These are phyloP conservation scores for fission yeast (Schizosaccharomyces pombe) DNA, from an alignment of 805 yeast species.

Conservation along the genomic window ASM294v3 CU329670.1:3197001-3197500, in stretches of 20 bases:
- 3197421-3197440: slow-evolving; percentile 8
- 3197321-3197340: slow-evolving; percentile 8
- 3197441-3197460: slow-evolving; percentile 8
- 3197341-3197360: slow-evolving; percentile 8
- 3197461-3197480: slow-evolving; percentile 7
- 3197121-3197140: background rate
- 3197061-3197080: slow-evolving; percentile 2
- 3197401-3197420: slow-evolving; percentile 9
- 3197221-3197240: background rate
- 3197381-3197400: slow-evolving; percentile 6
- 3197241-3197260: background rate
- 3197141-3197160: slow-evolving; percentile 2
- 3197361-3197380: slow-evolving; percentile 8
- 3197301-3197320: slow-evolving; percentile 3
- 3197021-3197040: background rate
- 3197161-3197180: background rate
- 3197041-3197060: background rate
- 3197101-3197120: background rate
- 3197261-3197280: background rate
- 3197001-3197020: too few species aligned
- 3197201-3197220: background rate
- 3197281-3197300: background rate
- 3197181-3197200: background rate
- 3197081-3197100: background rate
- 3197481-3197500: slow-evolving; percentile 10